Conservation (phyloP, 202 grass and related monocot species). For the Bolboschoenoplectus hybrid region DNA sequence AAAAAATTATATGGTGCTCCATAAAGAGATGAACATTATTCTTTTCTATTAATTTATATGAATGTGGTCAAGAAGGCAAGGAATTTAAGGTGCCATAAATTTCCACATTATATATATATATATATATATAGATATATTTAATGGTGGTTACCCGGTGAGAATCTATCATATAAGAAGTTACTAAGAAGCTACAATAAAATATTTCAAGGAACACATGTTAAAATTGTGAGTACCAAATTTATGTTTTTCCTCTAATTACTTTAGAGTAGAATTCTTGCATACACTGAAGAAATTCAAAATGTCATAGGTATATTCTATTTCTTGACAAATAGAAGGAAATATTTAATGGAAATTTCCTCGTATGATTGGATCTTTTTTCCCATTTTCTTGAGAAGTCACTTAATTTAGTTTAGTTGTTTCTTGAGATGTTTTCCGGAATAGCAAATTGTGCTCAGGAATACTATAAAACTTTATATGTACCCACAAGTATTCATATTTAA, state of each 20-base stretch:
- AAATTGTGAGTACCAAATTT: no score
- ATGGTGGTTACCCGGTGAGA: background rate
- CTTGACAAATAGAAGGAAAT: background rate
- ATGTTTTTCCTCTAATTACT: no score
- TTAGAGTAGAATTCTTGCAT: no score
- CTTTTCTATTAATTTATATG: background rate
- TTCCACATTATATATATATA: background rate
- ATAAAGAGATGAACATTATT: background rate
- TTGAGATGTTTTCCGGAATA: background rate
- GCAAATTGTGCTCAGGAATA: no score
- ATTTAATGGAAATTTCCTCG: background rate
- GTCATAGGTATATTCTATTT: background rate
- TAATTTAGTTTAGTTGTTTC: no score
- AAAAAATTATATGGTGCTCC: background rate
- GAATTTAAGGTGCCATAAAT: background rate
- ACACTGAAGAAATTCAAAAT: background rate
- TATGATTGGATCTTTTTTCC: background rate
- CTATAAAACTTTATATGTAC: no score
- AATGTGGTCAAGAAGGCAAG: background rate
- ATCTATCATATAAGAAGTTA: background rate
- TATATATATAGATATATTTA: background rate
- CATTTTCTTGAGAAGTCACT: no score
- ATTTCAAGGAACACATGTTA: background rate
- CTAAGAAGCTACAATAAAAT: background rate
- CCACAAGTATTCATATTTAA: no score